Base-by-base conservation (phyloP, 2,329 filamentous ascomycete species). In the Cucurbitaria berberidis region DNA sequence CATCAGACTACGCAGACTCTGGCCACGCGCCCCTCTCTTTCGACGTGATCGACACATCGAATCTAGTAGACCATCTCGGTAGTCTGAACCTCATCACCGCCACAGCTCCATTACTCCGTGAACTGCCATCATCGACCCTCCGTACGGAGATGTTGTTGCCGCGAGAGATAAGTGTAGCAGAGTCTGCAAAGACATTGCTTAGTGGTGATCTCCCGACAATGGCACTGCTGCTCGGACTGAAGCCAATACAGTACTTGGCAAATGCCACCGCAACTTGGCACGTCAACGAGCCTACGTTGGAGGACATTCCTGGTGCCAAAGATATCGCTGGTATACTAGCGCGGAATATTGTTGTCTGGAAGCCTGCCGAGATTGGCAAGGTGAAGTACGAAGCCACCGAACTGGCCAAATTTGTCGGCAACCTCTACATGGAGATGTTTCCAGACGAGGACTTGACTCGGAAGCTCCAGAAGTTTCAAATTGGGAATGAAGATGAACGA, bases 1-100 rank as follows among this genome's bases (percentile, higher is more conserved):
- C 64, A 1, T 54, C 53, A 1, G 74, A 76, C 3, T 85, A 85
- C 57, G n/a, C 5, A 3, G n/a, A 41, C 16, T 29, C 41, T n/a
- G 64, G 66, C 1, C 44, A 48, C 13, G 79, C 75, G 0, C 80
- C 82, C 0, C 68, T 58, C 4, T 39, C 48, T 3, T 88, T 87
- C 59, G 79, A 86, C 61, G 73, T 82, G 3, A 82, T 88, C 48
- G 84, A 88, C 55, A 84, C 82, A 0, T 84, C 67, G 48, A 80
- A 79, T 46, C 67, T 84, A 10, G 64, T 73, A 1, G 79, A 82
- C 50, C 73, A 78, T 44, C 18, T 80, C 7, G 81, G 80, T 16
- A 51, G 65, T 10, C 51, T 84, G 8, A 82, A 82, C 55, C 10
- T 83, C 15, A 60, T 84, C 5, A 63, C 78, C 15, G 76, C 83